Conservation (phyloP, 73 alveolate genomes). For the Paraurostyla sp. region DNA sequence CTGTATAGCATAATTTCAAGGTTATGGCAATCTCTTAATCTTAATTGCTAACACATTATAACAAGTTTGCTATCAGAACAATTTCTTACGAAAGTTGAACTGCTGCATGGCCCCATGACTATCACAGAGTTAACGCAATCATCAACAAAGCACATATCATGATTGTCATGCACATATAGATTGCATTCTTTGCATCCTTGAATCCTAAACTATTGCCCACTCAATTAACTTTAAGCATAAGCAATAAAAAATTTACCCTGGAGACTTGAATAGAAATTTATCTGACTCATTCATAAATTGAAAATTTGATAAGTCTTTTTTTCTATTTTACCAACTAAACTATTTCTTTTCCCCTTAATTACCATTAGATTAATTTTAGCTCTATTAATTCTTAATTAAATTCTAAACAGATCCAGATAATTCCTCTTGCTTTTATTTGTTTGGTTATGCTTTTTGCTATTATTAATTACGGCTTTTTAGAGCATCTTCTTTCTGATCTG, state of each 20-base stretch:
- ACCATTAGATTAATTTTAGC: no score
- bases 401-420: no score
- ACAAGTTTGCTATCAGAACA: conserved; percentile 61
- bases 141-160: conserved; percentile 46
- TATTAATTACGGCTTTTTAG: no score
- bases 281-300: conserved; percentile 8
- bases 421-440: no score
- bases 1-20: conserved; percentile 73
- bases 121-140: conserved; percentile 60
- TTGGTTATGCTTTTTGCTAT: no score
- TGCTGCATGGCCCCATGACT: conserved; percentile 71
- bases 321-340: conserved; percentile 29
- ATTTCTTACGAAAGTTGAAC: conserved; percentile 58
- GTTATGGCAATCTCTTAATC: conserved; percentile 73
- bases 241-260: not conserved
- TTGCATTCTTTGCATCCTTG: conserved; percentile 48
- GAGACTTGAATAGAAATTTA: conserved; percentile 6
- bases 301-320: conserved; percentile 25
- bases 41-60: conserved; percentile 63
- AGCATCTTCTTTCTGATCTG: no score
- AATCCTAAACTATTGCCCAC: conserved; percentile 63
- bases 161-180: conserved; percentile 64
- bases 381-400: no score
- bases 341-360: no score
- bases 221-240: not conserved